A percentile compares a stretch with the other conserved stretches of the same genome.
Evolutionary conservation across 2,329 filamentous ascomycete genomes (phyloP).

Genomic region (Alternaria solani): DNA sequence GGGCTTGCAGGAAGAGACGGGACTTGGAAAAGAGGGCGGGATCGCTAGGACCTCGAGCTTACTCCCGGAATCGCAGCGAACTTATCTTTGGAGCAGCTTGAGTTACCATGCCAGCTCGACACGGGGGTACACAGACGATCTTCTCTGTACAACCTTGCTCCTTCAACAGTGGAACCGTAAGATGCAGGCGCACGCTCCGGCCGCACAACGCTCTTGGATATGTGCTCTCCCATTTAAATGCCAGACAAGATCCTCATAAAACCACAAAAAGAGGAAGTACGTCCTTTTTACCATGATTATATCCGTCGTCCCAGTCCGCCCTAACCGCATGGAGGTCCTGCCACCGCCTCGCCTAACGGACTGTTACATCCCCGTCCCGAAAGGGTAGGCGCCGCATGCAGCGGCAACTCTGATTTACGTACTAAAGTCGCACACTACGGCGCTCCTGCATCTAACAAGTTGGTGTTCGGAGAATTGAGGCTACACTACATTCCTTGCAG

Average conservation of each 20-base stretch:
- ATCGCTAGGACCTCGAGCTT: constrained; percentile 2
- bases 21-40: constrained; percentile 1
- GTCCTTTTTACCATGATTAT: background rate
- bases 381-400: constrained; percentile 1
- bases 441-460: background rate
- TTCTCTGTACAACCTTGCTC: constrained; percentile 6
- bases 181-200: background rate
- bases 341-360: background rate
- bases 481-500: constrained; percentile 1
- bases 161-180: constrained; percentile 18
- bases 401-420: constrained; percentile 4
- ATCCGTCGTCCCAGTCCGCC: background rate
- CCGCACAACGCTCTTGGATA: background rate
- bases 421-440: constrained; percentile 6
- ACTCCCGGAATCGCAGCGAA: constrained; percentile 6
- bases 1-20: background rate
- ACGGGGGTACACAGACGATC: constrained; percentile 6
- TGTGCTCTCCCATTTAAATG: background rate
- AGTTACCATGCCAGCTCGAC: constrained; percentile 6
- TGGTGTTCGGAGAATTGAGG: constrained; percentile 3
- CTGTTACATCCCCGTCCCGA: background rate
- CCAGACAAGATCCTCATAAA: background rate
- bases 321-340: background rate
- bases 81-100: constrained; percentile 16
- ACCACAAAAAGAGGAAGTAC: background rate